Evolutionary conservation across 805 yeast genomes (phyloP), one percentile per base, ranked within the genome.

Genomic region (Starmerella ratchasimensis): DNA sequence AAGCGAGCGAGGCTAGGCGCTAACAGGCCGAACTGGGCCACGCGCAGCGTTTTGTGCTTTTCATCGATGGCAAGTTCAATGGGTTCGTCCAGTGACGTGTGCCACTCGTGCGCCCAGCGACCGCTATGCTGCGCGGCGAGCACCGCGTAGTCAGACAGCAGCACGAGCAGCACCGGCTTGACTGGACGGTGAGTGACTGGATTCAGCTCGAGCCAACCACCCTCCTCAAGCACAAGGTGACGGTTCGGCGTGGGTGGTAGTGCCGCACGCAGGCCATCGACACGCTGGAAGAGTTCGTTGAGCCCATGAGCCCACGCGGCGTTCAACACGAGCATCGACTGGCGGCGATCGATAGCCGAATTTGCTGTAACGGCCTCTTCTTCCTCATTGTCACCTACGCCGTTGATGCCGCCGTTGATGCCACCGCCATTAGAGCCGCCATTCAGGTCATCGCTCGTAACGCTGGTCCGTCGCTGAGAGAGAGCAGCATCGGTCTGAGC

Each of bases 241-340:
- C 94, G 68, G 3, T 86, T 90, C 0, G 86, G 82, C 6, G 71
- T 56, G 1, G 80, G 72, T 16, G 83, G 79, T 27, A 84, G 64
- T 42, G 69, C 72, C 51, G 80, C 80, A 49, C 80, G 86, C 1
- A 93, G 84, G n/a, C 94, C 93, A 46, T 86, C 94, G 13, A 86
- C 93, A 45, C 79, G 82, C 48, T 74, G 74, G 56, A 77, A 83
- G 36, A 84, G 59, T 7, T 72, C 67, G 38, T 69, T 71, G 52
- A 84, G 62, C 51, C 80, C 83, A 30, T 65, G 64, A 13, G 75
- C 79, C 94, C 95, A 83, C 64, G 80, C 71, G 49, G 75, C 75
- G 54, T 81, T 88, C 36, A 84, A 60, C 37, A 80, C 71, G 37
- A 78, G 50, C 36, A 83, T 72, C 38, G 84, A 74, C 43, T 76